Conservation (phyloP, 192 early-diverging fungal species). For the Mortierella alpina region DNA sequence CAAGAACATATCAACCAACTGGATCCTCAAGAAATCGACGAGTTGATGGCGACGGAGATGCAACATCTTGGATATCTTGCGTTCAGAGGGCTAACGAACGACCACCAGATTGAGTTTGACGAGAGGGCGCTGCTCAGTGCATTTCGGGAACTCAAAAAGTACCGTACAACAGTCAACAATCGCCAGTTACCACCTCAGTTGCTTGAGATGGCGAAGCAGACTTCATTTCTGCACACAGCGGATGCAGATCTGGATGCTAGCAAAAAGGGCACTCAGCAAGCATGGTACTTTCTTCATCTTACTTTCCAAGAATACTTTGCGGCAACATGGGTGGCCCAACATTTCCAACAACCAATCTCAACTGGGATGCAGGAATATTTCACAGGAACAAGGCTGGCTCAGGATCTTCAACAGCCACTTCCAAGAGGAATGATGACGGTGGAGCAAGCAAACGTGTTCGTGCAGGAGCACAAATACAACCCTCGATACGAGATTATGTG, state of each 20-base stretch:
- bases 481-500: too few species aligned
- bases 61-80: conserved; percentile 14
- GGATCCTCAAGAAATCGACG: not conserved
- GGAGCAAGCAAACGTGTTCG: too few species aligned
- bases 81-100: conserved; percentile 9
- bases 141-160: not conserved
- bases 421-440: too few species aligned
- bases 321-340: conserved; percentile 5
- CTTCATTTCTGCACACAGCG: conserved; percentile 14
- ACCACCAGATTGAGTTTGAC: conserved; percentile 16
- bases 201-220: not conserved
- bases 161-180: not conserved
- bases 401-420: too few species aligned
- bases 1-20: not conserved
- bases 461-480: too few species aligned
- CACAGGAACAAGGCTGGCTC: too few species aligned
- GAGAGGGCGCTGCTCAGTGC: not conserved
- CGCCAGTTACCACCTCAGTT: not conserved
- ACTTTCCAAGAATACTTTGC: conserved; percentile 20
- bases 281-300: conserved; percentile 17
- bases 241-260: conserved; percentile 1
- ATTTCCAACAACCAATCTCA: too few species aligned
- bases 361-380: too few species aligned
- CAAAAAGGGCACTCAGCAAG: not conserved
- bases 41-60: conserved; percentile 1